Evolutionary conservation across 2,329 filamentous ascomycete species (phyloP), one percentile per base, ranked within the genome.

Genomic region (Colletotrichum acutatum): DNA sequence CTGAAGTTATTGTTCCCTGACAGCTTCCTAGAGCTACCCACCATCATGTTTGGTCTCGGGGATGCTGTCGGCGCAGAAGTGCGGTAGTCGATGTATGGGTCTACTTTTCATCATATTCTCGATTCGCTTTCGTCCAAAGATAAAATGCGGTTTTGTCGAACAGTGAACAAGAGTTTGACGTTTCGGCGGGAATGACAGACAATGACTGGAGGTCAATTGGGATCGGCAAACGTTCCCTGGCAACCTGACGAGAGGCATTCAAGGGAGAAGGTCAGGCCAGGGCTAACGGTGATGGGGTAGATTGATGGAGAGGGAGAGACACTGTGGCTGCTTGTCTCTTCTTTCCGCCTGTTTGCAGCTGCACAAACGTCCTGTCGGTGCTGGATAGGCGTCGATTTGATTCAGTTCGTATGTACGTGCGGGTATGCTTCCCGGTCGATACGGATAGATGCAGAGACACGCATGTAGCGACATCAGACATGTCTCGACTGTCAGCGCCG

Each of bases 261-360:
- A 65, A 72, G 66, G 60, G 60, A 69, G 64, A 7, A 24, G 12
- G n/a, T n/a, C 22, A 49, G 42, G 19, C 16, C 19, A 49, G 19
- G 42, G 32, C 26, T 58, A 28, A 16, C n/a, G 58, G 34, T 49
- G 24, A 16, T 26, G 53, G 34, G 61, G 42, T 37, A 30, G 34
- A 52, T 26, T 11, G 61, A 42, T 28, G 52, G n/a, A 7, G 28
- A 22, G 42, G 24, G 49, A 16, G 34, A 30, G 16, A 37, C 22
- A 60, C 26, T 46, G 37, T 34, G 46, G 56, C 30, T 28, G 56
- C n/a, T n/a, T 71, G 53, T 46, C 53, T 72, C 42, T 34, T 24
- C 11, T 24, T 19, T 4, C 52, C 12, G 11, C 30, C 42, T 58
- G 58, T 52, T 68, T 46, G 58, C 66, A 42, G 34, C 58, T 52